Evolutionary conservation across 2,329 filamentous ascomycete genomes (phyloP).

Genomic region (Aspergillus aculeatinus): DNA sequence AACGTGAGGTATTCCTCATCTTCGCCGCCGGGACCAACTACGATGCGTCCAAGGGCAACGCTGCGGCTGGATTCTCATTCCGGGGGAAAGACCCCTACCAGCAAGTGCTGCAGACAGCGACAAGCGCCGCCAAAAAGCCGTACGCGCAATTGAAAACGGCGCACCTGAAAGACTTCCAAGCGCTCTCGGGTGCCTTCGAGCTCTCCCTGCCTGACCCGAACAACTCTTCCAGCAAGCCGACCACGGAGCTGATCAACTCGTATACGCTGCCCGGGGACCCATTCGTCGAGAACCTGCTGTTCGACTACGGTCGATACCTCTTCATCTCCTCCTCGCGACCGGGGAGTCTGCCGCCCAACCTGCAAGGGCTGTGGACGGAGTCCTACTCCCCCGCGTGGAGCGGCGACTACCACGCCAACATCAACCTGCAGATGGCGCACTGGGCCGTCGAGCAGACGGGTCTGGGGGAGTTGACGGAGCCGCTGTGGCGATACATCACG

Average conservation of each 20-base stretch:
- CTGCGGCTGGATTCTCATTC: conserved; percentile 48
- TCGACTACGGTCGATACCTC: conserved; percentile 54
- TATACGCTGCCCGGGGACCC: conserved; percentile 46
- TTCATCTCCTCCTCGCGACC: conserved; percentile 55
- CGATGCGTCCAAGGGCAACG: conserved; percentile 51
- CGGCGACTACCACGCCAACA: conserved; percentile 58
- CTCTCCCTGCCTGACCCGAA: conserved; percentile 40
- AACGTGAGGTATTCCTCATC: conserved; percentile 34
- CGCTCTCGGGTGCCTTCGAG: conserved; percentile 29
- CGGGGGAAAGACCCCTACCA: conserved; percentile 47
- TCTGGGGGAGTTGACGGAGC: conserved; percentile 44
- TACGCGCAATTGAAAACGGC: conserved; percentile 14
- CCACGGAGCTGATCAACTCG: conserved; percentile 31
- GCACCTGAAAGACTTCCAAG: conserved; percentile 19
- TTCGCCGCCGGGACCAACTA: conserved; percentile 49
- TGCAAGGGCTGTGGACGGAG: conserved; percentile 58
- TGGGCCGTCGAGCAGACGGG: conserved; percentile 58
- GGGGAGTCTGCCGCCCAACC: conserved; percentile 55
- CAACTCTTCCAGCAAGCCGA: conserved; percentile 20
- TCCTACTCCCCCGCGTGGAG: conserved; percentile 50
- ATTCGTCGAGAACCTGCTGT: conserved; percentile 53
- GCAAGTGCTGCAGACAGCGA: conserved; percentile 34
- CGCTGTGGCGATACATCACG: conserved; percentile 55
- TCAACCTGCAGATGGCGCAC: conserved; percentile 63
- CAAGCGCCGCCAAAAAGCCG: conserved; percentile 6